Evolutionary conservation across 345 rosid genomes (phyloP).

Genomic region (Acer campestre): DNA sequence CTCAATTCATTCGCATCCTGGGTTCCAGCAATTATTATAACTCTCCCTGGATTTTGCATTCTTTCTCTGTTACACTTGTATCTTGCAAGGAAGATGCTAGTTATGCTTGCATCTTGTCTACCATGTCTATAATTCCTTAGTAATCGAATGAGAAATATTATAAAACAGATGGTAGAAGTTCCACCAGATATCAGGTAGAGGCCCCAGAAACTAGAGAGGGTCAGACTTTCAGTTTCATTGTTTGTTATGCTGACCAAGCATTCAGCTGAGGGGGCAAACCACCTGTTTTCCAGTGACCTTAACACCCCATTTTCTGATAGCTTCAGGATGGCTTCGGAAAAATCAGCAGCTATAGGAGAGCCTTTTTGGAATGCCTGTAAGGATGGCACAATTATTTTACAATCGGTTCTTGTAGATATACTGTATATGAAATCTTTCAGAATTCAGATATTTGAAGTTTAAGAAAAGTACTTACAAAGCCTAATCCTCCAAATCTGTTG

Average conservation of each 20-base stretch:
- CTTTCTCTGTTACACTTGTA: slow-evolving; percentile 17
- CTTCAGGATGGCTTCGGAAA: slow-evolving; percentile 44
- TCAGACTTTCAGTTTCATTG: slow-evolving; percentile 29
- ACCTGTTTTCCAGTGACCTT: slow-evolving; percentile 18
- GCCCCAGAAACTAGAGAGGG: slow-evolving; percentile 43
- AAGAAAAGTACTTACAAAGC: slow-evolving; percentile 44
- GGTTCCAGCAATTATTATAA: slow-evolving; percentile 6
- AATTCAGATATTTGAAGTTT: not conserved
- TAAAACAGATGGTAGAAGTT: slow-evolving; percentile 39
- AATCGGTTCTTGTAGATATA: not conserved
- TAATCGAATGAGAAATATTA: slow-evolving; percentile 25
- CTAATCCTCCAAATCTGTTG: slow-evolving; percentile 60
- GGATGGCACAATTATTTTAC: not conserved
- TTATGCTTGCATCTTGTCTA: not conserved
- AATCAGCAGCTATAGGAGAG: slow-evolving; percentile 38
- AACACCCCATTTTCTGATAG: slow-evolving; percentile 42
- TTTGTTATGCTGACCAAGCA: slow-evolving; percentile 20
- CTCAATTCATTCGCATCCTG: slow-evolving; percentile 10
- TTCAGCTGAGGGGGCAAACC: slow-evolving; percentile 24
- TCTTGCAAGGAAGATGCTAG: slow-evolving; percentile 20
- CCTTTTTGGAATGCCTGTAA: slow-evolving; percentile 48
- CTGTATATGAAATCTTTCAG: not conserved
- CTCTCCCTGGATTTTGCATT: slow-evolving; percentile 2
- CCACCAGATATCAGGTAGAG: slow-evolving; percentile 33
- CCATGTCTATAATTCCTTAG: slow-evolving; percentile 5